phyloP scores from a whole-genome alignment of 2,329 filamentous ascomycete species.

The Calonectria crousiana region DNA sequence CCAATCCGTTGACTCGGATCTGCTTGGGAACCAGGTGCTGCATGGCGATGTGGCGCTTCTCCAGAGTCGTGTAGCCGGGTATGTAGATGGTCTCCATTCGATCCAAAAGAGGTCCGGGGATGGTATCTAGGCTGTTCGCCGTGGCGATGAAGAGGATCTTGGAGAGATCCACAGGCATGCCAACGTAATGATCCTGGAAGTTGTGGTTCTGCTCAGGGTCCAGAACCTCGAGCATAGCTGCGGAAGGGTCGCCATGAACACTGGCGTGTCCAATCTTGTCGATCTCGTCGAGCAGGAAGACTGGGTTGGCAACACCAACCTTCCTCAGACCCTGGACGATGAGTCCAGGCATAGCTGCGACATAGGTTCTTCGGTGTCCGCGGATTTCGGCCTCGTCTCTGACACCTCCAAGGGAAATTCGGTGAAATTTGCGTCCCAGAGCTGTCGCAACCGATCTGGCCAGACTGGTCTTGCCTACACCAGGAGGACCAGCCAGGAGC shows the following conservation, averaged over 20 bases:
- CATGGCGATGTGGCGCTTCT: slow-evolving; percentile 95
- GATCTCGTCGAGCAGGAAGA: slow-evolving; percentile 96
- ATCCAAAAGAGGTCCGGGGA: slow-evolving; percentile 92
- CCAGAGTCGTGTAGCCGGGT: slow-evolving; percentile 94
- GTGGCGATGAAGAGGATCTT: slow-evolving; percentile 98
- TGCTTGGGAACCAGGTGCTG: slow-evolving; percentile 98
- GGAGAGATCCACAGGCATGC: slow-evolving; percentile 93
- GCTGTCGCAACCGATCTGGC: slow-evolving; percentile 94
- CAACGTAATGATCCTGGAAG: slow-evolving; percentile 96
- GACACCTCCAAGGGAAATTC: slow-evolving; percentile 95
- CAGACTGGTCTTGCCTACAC: slow-evolving; percentile 95
- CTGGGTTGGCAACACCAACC: slow-evolving; percentile 93
- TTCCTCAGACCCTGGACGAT: slow-evolving; percentile 96
- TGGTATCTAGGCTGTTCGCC: slow-evolving; percentile 94
- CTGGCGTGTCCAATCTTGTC: slow-evolving; percentile 95
- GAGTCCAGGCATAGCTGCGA: slow-evolving; percentile 97
- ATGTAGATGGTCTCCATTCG: slow-evolving; percentile 97
- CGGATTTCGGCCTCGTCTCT: slow-evolving; percentile 97
- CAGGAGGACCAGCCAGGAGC: slow-evolving; percentile 91
- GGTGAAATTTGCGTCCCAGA: slow-evolving; percentile 93
- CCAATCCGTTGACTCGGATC: slow-evolving; percentile 88
- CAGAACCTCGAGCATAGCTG: slow-evolving; percentile 97
- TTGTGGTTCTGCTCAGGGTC: slow-evolving; percentile 97
- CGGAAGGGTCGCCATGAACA: slow-evolving; percentile 94
- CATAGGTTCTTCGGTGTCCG: slow-evolving; percentile 94